Evolutionary conservation across 2,329 filamentous ascomycete species (phyloP).

Genomic region (Colletotrichum agaves): DNA sequence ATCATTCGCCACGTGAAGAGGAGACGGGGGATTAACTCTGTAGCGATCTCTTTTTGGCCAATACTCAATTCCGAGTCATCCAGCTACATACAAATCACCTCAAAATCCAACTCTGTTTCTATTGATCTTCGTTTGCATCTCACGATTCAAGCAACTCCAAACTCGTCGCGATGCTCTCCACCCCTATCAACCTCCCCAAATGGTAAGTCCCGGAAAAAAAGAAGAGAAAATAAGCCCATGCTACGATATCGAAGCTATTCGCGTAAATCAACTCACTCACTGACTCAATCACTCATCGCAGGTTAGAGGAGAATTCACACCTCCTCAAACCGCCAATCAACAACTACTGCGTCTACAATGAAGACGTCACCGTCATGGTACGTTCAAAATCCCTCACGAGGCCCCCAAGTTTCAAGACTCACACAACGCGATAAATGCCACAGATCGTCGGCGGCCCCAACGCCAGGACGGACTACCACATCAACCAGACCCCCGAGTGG

Average conservation of each 20-base stretch:
- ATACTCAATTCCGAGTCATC: conserved; percentile 7
- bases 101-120: not conserved
- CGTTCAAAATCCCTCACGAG: conserved; percentile 2
- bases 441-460: conserved; percentile 96
- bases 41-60: not conserved
- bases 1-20: conserved; percentile 30
- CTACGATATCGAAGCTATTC: conserved; percentile 18
- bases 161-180: conserved; percentile 32
- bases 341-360: conserved; percentile 96
- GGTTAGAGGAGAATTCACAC: conserved; percentile 92
- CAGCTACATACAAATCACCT: not conserved
- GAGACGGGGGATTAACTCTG: not conserved
- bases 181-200: conserved; percentile 67
- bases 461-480: conserved; percentile 96
- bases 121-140: not conserved
- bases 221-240: not conserved
- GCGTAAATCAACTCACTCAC: not conserved
- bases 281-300: conserved; percentile 49
- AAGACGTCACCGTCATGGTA: conserved; percentile 84
- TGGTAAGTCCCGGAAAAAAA: conserved; percentile 56
- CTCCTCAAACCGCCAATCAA: conserved; percentile 94
- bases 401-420: not conserved
- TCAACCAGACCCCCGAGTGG: conserved; percentile 96
- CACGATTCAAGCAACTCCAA: conserved; percentile 19
- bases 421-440: conserved; percentile 11